Percentiles rank a stretch among this genome's conserved stretches.
Evolutionary conservation across 179 eudicot genomes (phyloP).

Genomic region (Carnegiea gigantea): DNA sequence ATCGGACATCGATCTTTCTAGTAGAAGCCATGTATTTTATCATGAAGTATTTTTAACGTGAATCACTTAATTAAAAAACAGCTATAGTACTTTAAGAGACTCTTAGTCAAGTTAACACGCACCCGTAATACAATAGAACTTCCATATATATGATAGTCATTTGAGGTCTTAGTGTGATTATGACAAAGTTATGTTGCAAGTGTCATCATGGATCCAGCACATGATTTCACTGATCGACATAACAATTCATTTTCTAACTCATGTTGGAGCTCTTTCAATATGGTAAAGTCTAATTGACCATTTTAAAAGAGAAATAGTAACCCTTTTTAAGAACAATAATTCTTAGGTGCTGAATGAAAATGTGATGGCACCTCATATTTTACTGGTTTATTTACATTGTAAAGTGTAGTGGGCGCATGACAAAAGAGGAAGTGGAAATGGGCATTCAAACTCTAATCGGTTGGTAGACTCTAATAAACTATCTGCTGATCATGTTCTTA

Average conservation of each 20-base stretch:
- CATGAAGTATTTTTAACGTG: too few species aligned
- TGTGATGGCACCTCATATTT: neutral
- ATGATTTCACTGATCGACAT: neutral
- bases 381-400: neutral
- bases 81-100: too few species aligned
- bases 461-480: neutral
- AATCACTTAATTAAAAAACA: too few species aligned
- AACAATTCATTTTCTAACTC: neutral
- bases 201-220: neutral
- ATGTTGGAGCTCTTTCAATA: neutral
- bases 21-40: too few species aligned
- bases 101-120: neutral
- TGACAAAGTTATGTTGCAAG: neutral
- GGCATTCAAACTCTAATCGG: neutral
- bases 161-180: too few species aligned
- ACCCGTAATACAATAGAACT: neutral
- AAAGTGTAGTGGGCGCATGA: neutral
- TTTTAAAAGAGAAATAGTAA: neutral
- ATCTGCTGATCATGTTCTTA: neutral
- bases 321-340: neutral
- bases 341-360: neutral
- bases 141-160: neutral
- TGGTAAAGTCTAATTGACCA: neutral
- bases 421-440: neutral
- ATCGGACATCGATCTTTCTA: too few species aligned